A percentile compares a stretch with the other conserved stretches of the same genome.
Evolutionary conservation across 176 grass and related monocot genomes (phyloP).

Genomic region (Carex myosuroides): DNA sequence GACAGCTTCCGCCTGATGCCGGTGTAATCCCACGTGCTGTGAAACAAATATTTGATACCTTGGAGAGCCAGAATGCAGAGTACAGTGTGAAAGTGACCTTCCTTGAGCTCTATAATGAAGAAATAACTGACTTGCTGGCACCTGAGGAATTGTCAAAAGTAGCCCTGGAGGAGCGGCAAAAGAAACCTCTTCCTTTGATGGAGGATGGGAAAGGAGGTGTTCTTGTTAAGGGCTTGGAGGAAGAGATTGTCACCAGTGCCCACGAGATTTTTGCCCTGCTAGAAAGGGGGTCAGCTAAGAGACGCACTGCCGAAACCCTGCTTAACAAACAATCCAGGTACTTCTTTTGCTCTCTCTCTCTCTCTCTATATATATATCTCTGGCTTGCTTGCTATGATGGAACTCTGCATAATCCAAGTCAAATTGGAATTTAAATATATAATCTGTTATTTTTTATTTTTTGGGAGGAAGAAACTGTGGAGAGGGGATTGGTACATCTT

Average conservation of each 20-base stretch:
- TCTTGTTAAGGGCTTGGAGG: slow-evolving; percentile 84
- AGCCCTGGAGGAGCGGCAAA: slow-evolving; percentile 68
- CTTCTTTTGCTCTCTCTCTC: neutral
- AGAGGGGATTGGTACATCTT: neutral
- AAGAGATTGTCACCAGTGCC: slow-evolving; percentile 87
- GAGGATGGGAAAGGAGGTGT: slow-evolving; percentile 99
- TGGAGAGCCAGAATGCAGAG: slow-evolving; percentile 90
- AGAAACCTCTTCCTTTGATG: slow-evolving; percentile 85
- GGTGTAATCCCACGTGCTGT: slow-evolving; percentile 97
- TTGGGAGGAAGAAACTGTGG: neutral
- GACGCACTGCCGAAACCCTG: slow-evolving; percentile 85
- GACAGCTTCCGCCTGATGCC: slow-evolving; percentile 69
- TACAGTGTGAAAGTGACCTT: slow-evolving; percentile 99
- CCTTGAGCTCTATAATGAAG: slow-evolving; percentile 93
- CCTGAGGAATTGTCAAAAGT: slow-evolving; percentile 86
- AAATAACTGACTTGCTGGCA: slow-evolving; percentile 93
- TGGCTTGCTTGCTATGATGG: neutral
- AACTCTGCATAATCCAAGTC: neutral
- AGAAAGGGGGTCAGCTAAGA: slow-evolving; percentile 94
- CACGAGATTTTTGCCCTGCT: slow-evolving; percentile 84
- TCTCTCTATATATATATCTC: neutral
- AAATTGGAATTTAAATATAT: neutral
- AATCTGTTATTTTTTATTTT: neutral
- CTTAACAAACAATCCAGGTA: slow-evolving; percentile 99
- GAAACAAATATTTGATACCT: slow-evolving; percentile 88